These are phyloP conservation scores for Flammula alnicola DNA, from an alignment of 1,284 basidiomycete genomes.

Conservation along the genomic window DNA sequence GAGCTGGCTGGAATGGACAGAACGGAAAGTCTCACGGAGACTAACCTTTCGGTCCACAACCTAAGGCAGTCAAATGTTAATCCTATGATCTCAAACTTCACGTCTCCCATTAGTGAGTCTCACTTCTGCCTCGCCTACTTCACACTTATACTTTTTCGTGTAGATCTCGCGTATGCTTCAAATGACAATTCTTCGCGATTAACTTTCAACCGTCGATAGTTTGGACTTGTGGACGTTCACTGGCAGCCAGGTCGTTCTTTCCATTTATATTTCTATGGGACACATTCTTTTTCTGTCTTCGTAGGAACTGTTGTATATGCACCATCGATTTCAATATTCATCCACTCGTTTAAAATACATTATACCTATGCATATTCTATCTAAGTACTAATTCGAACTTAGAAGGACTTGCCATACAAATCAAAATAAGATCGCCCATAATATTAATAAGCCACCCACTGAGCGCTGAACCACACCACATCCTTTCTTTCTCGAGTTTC, in stretches of 20 bases:
- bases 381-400: too few relatives aligned
- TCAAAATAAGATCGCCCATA: too few relatives aligned
- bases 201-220: conserved; percentile 25
- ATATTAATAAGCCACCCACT: too few relatives aligned
- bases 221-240: too few relatives aligned
- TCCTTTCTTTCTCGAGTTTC: background rate
- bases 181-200: conserved; percentile 20
- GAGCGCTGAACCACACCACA: background rate
- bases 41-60: conserved; percentile 41
- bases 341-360: too few relatives aligned
- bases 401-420: too few relatives aligned
- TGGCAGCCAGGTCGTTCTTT: too few relatives aligned
- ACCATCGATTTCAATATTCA: too few relatives aligned
- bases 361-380: too few relatives aligned
- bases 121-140: conserved; percentile 4
- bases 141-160: background rate
- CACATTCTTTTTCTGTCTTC: too few relatives aligned
- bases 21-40: conserved; percentile 38
- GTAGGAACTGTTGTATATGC: too few relatives aligned
- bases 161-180: conserved; percentile 24
- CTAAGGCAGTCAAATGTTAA: conserved; percentile 39
- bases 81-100: conserved; percentile 51
- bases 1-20: conserved; percentile 40
- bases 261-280: background rate
- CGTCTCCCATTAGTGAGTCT: conserved; percentile 47